A percentile compares a stretch with the other conserved stretches of the same genome.
These are phyloP conservation scores for Termitomyces sp. DNA, from an alignment of 768 basidiomycete genomes.

Conservation along the genomic window DNA sequence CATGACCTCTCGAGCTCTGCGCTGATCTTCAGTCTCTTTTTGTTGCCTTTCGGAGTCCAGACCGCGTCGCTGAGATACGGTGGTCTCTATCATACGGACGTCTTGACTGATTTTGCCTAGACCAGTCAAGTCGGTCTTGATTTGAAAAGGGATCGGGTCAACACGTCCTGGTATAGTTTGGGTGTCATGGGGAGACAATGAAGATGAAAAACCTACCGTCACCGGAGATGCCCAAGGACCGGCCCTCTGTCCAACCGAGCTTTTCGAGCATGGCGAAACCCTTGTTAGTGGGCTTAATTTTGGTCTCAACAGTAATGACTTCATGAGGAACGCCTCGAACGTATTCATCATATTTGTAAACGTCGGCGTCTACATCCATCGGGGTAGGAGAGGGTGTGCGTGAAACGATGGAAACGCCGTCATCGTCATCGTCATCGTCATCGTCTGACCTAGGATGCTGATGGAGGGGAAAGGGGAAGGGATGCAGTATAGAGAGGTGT, in stretches of 20 bases:
- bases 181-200: neutral
- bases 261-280: slow-evolving; percentile 78
- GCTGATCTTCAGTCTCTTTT: slow-evolving; percentile 77
- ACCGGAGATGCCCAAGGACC: slow-evolving; percentile 67
- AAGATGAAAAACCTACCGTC: slow-evolving; percentile 46
- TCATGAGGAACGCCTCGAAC: slow-evolving; percentile 47
- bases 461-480: slow-evolving; percentile 37
- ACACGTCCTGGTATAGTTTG: slow-evolving; percentile 50
- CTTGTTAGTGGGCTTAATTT: slow-evolving; percentile 71
- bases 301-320: slow-evolving; percentile 76
- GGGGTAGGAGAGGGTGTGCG: slow-evolving; percentile 68
- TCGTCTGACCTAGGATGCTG: slow-evolving; percentile 58
- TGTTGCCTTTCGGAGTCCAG: slow-evolving; percentile 78
- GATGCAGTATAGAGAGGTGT: slow-evolving; percentile 49
- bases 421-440: slow-evolving; percentile 60
- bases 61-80: slow-evolving; percentile 74
- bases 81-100: slow-evolving; percentile 78
- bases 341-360: slow-evolving; percentile 65
- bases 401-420: slow-evolving; percentile 68
- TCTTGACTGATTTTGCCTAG: slow-evolving; percentile 78
- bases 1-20: slow-evolving; percentile 60
- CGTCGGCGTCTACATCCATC: slow-evolving; percentile 45
- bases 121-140: slow-evolving; percentile 74
- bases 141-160: slow-evolving; percentile 77
- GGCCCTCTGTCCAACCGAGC: slow-evolving; percentile 80